Evolutionary conservation across 805 yeast genomes (phyloP), one percentile per base, ranked within the genome.

Genomic region (Saturnispora ahearnii): DNA sequence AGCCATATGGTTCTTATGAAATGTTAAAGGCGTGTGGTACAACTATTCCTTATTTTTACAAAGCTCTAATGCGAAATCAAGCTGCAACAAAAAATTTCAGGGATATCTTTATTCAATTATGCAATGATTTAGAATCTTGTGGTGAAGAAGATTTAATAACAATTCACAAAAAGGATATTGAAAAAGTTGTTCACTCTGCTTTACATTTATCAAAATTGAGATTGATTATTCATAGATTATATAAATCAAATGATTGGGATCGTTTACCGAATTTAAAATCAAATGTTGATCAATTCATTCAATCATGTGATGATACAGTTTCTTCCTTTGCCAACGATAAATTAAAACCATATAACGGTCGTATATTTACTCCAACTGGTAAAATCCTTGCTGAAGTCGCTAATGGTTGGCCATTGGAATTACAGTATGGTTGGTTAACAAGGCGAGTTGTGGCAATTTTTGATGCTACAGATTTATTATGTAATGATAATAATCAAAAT

Each of bases 1-100:
- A 70, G 2, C 78, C 82, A 0, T 78, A 65, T 60, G 96, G 96
- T 2, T 77, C 84, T 46, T 73, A 76, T 46, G 97, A 91, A 64
- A 72, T 87, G 3, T 65, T 91, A 52, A 82, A 78, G 53, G 96
- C 91, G 0, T 78, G 95, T 60, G 93, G 89, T 3, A 74, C 79
- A 46, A 81, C 93, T 0, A 73, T 91, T 13, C 96, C 97, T 0
- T 88, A 87, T 63, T 91, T 89, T 63, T 91, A 87, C 68, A 87
- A 89, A 61, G 96, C 97, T 0, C 87, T 86, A 58, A 87, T 89
- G 73, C 73, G 97, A 51, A 97, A 91, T 65, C 96, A 90, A 65
- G 96, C 96, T 8, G 96, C 96, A 18, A 77, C 93, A 10, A 81
- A 80, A 55, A 73, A 75, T 48, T 87, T 87, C 57, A 67, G 74